A percentile compares a stretch with the other conserved stretches of the same genome.
phyloP scores from a whole-genome alignment of 2,329 filamentous ascomycete species.

The Aspergillus jensenii region DNA sequence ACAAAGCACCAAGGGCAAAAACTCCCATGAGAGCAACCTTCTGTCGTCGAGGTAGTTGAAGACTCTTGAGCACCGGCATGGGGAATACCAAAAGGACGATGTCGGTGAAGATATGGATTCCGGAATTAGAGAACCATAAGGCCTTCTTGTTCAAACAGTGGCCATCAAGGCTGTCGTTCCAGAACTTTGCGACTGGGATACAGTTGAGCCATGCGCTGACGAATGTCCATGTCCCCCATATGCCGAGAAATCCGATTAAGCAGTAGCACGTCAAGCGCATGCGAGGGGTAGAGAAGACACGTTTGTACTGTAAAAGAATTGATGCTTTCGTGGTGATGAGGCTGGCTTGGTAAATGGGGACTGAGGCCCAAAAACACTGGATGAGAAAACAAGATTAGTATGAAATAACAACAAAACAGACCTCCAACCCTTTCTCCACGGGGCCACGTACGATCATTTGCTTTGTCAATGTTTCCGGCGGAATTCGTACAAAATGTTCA shows the following conservation, averaged over 20 bases:
- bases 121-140: slow-evolving; percentile 47
- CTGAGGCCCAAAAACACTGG: slow-evolving; percentile 32
- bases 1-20: slow-evolving; percentile 47
- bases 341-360: slow-evolving; percentile 35
- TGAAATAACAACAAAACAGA: background rate
- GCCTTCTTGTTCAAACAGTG: slow-evolving; percentile 40
- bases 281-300: slow-evolving; percentile 31
- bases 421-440: background rate
- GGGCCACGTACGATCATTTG: slow-evolving; percentile 28
- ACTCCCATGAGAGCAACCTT: slow-evolving; percentile 41
- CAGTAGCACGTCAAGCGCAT: slow-evolving; percentile 34
- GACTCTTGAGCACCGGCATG: slow-evolving; percentile 42
- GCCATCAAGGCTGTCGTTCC: slow-evolving; percentile 24
- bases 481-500: slow-evolving; percentile 23
- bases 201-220: slow-evolving; percentile 33
- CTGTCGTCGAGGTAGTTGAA: slow-evolving; percentile 41
- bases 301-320: slow-evolving; percentile 37
- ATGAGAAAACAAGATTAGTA: background rate
- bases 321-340: slow-evolving; percentile 36
- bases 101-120: slow-evolving; percentile 45
- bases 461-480: slow-evolving; percentile 14
- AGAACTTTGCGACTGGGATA: slow-evolving; percentile 31
- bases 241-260: slow-evolving; percentile 35
- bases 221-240: slow-evolving; percentile 32
- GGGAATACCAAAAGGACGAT: slow-evolving; percentile 42